Conservation (phyloP, 805 yeast genomes). For the Gaillardinia entomophila region DNA sequence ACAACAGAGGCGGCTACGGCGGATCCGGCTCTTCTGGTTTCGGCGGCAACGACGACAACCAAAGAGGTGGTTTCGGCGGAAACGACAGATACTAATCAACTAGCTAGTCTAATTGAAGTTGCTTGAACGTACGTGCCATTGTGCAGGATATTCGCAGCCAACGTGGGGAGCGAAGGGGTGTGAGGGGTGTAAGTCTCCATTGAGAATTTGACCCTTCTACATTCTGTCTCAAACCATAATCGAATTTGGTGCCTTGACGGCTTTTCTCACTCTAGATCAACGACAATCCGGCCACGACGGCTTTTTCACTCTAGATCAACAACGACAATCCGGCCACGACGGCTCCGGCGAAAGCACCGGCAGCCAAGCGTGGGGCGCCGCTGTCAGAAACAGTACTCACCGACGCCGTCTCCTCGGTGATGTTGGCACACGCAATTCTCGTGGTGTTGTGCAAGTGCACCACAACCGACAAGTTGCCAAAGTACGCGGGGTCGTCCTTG, state of each 20-base stretch:
- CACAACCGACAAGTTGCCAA: constrained; percentile 27
- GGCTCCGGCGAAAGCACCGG: constrained; percentile 6
- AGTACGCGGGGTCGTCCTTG: constrained; percentile 16
- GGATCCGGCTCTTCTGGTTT: constrained; percentile 5
- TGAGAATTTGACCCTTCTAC: too few relatives aligned
- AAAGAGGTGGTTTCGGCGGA: constrained; percentile 3
- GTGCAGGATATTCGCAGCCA: too few relatives aligned
- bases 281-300: too few relatives aligned
- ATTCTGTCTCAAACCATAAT: too few relatives aligned
- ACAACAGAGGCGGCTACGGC: constrained; percentile 5
- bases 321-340: constrained; percentile 8
- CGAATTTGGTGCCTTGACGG: too few relatives aligned
- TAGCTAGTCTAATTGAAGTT: neutral
- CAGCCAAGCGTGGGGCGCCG: constrained; percentile 3
- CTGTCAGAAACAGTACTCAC: constrained; percentile 1
- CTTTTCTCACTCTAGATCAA: too few relatives aligned
- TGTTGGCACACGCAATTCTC: constrained; percentile 36
- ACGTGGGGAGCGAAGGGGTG: too few relatives aligned
- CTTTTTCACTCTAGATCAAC: too few relatives aligned
- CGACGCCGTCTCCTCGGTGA: constrained; percentile 11
- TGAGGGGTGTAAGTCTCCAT: too few relatives aligned
- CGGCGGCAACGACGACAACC: constrained; percentile 3
- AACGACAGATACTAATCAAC: constrained; percentile 1
- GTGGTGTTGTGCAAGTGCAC: constrained; percentile 26
- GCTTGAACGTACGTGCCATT: too few relatives aligned